These are phyloP conservation scores for Novymonas esmeraldas DNA, from an alignment of 208 protist genomes.

Conservation along the genomic window DNA sequence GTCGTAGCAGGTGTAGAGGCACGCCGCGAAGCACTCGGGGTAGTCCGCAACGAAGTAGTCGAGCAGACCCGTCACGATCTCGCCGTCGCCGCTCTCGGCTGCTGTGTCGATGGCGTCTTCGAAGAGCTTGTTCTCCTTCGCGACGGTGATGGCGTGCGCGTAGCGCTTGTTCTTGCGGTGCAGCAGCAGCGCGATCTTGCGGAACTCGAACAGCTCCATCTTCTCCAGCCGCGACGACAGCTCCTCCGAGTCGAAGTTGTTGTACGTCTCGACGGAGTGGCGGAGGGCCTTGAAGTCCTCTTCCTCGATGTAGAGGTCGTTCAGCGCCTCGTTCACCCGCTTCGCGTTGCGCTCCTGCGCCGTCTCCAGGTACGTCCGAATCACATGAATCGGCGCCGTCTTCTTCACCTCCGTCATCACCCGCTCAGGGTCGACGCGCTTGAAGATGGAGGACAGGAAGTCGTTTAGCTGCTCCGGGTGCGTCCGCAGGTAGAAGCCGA, in stretches of 20 bases:
- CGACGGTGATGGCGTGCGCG: constrained; percentile 94
- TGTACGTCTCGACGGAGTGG: constrained; percentile 94
- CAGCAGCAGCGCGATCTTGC: constrained; percentile 97
- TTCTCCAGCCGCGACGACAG: constrained; percentile 97
- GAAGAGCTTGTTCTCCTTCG: constrained; percentile 98
- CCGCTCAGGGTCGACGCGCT: constrained; percentile 96
- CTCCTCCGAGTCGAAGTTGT: constrained; percentile 97
- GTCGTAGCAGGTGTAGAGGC: constrained; percentile 99
- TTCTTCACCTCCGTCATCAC: constrained; percentile 94
- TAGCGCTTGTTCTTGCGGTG: constrained; percentile 95
- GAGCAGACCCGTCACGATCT: constrained; percentile 95
- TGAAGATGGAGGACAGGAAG: constrained; percentile 94
- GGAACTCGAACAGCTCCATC: constrained; percentile 99
- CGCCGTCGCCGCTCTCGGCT: constrained; percentile 91
- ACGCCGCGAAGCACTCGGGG: constrained; percentile 96
- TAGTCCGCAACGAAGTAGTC: constrained; percentile 98
- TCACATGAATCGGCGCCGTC: constrained; percentile 90
- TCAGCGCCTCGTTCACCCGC: constrained; percentile 98
- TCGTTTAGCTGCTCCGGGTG: constrained; percentile 95
- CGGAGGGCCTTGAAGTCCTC: constrained; percentile 98
- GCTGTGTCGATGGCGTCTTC: constrained; percentile 99
- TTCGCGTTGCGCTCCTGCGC: constrained; percentile 93
- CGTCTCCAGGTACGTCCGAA: constrained; percentile 97
- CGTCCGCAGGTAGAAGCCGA: constrained; percentile 97
- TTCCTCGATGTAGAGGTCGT: constrained; percentile 98